phyloP scores from a whole-genome alignment of 331 rosid species.

The Telfairia occidentalis region DNA sequence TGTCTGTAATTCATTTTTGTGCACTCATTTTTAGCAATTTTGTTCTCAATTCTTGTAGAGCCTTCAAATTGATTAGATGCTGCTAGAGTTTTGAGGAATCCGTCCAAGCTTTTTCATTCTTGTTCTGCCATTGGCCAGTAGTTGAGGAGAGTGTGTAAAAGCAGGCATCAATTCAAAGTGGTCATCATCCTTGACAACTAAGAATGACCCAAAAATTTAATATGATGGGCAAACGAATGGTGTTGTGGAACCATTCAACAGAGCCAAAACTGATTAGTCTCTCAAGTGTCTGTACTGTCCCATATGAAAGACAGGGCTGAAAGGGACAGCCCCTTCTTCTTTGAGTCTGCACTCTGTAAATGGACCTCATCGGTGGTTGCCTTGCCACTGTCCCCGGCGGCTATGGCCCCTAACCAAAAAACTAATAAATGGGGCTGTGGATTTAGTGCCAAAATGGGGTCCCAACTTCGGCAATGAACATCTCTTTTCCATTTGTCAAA shows the following conservation, averaged over 20 bases:
- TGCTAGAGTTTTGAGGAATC: background rate
- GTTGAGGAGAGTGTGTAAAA: background rate
- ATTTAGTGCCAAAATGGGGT: background rate
- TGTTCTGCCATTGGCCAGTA: background rate
- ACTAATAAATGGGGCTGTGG: background rate
- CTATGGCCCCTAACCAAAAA: background rate
- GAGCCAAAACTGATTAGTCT: constrained; percentile 1
- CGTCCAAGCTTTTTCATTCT: background rate
- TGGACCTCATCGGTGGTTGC: constrained; percentile 13
- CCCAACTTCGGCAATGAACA: background rate
- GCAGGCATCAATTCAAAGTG: background rate
- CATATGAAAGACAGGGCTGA: constrained; percentile 6
- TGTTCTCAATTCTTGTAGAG: too few species aligned
- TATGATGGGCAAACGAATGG: constrained; percentile 11
- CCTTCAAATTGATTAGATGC: too few species aligned
- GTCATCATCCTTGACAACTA: background rate
- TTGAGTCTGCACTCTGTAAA: background rate
- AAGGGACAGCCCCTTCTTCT: constrained; percentile 3
- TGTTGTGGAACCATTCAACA: constrained; percentile 15
- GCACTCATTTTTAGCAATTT: too few species aligned
- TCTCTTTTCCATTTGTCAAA: constrained; percentile 3
- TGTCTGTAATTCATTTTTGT: too few species aligned
- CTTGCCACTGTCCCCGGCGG: constrained; percentile 1
- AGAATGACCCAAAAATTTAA: constrained; percentile 9
- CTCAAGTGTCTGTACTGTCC: constrained; percentile 13